Conservation (phyloP, 1,284 basidiomycete species). For the Agroathelia rolfsii region DNA sequence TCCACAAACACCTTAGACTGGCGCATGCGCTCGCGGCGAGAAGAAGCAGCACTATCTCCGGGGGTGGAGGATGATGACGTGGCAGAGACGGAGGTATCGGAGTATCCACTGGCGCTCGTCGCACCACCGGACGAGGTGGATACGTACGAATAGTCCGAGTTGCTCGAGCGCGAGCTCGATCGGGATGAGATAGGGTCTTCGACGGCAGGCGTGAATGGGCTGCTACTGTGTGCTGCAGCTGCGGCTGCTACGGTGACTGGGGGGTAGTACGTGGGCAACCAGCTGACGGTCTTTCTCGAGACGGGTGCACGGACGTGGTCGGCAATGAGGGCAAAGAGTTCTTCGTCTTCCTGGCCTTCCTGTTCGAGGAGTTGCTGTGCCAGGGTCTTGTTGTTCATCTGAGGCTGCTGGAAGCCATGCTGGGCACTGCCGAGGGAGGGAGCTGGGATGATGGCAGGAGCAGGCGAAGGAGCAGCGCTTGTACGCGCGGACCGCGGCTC, state of each 20-base stretch:
- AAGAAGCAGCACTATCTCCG: conserved; percentile 20
- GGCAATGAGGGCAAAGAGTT: conserved; percentile 63
- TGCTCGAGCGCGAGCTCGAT: conserved; percentile 65
- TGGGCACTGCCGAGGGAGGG: conserved; percentile 14
- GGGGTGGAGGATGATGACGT: conserved; percentile 32
- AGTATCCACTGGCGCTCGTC: conserved; percentile 21
- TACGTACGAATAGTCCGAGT: conserved; percentile 53
- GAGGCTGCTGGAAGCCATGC: conserved; percentile 26
- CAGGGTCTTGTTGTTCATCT: conserved; percentile 40
- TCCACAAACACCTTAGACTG: conserved; percentile 64
- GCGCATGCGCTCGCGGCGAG: conserved; percentile 52
- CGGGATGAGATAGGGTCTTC: conserved; percentile 60
- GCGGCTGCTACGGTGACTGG: conserved; percentile 31
- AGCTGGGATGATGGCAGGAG: conserved; percentile 15
- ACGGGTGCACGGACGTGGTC: conserved; percentile 56
- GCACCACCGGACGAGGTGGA: too few relatives aligned
- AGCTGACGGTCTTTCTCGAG: conserved; percentile 54
- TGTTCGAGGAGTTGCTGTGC: conserved; percentile 62
- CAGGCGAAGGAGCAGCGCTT: too few relatives aligned
- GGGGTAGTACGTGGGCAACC: conserved; percentile 50
- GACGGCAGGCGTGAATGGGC: too few relatives aligned
- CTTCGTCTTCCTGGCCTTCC: conserved; percentile 58
- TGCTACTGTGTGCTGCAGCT: too few relatives aligned
- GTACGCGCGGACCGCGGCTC: conserved; percentile 34
- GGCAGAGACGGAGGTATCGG: conserved; percentile 30